Conservation (phyloP, 1,139 yeast genomes). For the Geotrichum bryndzae region DNA sequence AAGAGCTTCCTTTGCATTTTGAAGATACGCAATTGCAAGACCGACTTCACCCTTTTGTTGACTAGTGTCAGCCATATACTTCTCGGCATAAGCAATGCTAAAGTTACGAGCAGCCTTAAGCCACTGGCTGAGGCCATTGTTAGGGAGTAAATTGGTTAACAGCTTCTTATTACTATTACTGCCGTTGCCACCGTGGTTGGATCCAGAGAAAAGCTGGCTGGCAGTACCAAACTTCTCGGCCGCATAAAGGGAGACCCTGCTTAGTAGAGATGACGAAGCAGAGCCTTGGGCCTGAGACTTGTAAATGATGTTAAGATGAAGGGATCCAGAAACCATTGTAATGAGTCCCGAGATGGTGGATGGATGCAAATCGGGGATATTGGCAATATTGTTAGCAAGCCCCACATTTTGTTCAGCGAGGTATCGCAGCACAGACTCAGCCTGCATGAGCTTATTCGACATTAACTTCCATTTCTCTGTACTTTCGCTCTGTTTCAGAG, state of each 20-base stretch:
- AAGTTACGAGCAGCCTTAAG: constrained; percentile 27
- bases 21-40: constrained; percentile 29
- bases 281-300: constrained; percentile 25
- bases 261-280: constrained; percentile 29
- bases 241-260: constrained; percentile 34
- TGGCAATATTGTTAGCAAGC: constrained; percentile 13
- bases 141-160: neutral
- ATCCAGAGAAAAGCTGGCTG: constrained; percentile 19
- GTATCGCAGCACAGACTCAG: constrained; percentile 29
- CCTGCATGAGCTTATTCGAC: constrained; percentile 28
- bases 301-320: constrained; percentile 30
- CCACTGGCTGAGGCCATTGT: constrained; percentile 24
- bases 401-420: constrained; percentile 22
- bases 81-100: constrained; percentile 29
- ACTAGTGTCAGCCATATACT: constrained; percentile 31
- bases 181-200: neutral
- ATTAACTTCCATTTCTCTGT: constrained; percentile 31
- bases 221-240: constrained; percentile 33
- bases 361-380: constrained; percentile 26
- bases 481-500: constrained; percentile 24
- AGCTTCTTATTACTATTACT: neutral
- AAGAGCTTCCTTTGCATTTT: constrained; percentile 14
- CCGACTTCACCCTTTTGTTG: constrained; percentile 31
- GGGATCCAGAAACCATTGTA: constrained; percentile 29
- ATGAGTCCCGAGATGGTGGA: constrained; percentile 27